Conservation (phyloP, 2,329 filamentous ascomycete genomes). For the Hypoxylon sp. region DNA sequence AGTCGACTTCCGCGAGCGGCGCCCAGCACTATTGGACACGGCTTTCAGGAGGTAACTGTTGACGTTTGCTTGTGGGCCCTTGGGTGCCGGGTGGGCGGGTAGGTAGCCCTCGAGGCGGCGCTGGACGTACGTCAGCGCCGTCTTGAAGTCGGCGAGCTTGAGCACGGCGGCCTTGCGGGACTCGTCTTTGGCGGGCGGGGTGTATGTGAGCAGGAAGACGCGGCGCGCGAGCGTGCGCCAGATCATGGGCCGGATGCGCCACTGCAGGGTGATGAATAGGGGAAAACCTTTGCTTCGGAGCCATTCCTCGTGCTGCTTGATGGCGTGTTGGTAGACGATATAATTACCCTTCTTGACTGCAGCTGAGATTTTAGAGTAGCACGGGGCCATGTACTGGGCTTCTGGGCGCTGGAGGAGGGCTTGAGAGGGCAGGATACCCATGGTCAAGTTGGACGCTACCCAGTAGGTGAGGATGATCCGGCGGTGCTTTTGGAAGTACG, state of each 20-base stretch:
- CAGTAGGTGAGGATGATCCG: constrained; percentile 86
- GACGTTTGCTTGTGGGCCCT: constrained; percentile 60
- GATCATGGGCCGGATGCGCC: constrained; percentile 83
- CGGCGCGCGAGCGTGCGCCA: constrained; percentile 87
- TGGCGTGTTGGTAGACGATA: constrained; percentile 77
- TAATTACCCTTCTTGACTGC: constrained; percentile 83
- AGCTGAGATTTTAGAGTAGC: constrained; percentile 80
- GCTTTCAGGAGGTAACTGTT: constrained; percentile 68
- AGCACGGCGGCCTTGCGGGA: constrained; percentile 80
- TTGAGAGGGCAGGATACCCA: constrained; percentile 84
- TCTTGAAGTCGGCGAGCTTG: constrained; percentile 77
- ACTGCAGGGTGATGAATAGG: constrained; percentile 74
- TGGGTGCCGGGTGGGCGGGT: constrained; percentile 55
- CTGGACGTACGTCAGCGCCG: constrained; percentile 76
- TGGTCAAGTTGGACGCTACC: constrained; percentile 84
- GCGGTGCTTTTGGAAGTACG: constrained; percentile 78
- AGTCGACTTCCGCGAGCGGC: constrained; percentile 54
- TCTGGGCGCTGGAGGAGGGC: constrained; percentile 79
- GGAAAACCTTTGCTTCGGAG: constrained; percentile 83
- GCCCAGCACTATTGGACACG: constrained; percentile 63
- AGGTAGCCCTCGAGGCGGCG: constrained; percentile 72
- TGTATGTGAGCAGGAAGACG: constrained; percentile 83
- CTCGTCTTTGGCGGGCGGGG: constrained; percentile 71
- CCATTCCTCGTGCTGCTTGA: constrained; percentile 77
- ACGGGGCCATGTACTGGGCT: constrained; percentile 72